Conservation (phyloP, 192 early-diverging fungal genomes). For the Backusella morwellensis region DNA sequence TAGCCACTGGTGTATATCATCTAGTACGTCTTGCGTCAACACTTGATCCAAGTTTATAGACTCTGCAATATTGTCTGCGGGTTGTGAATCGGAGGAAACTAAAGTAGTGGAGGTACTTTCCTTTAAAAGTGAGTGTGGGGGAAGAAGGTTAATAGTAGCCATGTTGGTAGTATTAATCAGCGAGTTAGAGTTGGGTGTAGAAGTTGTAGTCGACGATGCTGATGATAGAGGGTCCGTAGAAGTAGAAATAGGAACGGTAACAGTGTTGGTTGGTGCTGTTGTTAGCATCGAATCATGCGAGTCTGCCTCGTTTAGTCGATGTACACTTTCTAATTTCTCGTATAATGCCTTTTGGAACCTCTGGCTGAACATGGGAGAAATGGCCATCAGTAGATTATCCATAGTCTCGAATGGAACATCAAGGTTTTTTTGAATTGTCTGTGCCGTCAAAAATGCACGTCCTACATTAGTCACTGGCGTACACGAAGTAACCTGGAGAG, state of each 20-base stretch:
- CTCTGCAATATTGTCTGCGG: background rate
- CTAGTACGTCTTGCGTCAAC: background rate
- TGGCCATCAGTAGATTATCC: constrained; percentile 35
- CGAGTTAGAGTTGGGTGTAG: background rate
- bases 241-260: background rate
- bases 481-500: constrained; percentile 9
- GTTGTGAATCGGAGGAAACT: background rate
- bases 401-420: constrained; percentile 38
- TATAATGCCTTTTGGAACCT: constrained; percentile 33
- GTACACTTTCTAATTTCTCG: constrained; percentile 29
- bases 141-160: background rate
- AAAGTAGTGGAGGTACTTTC: background rate
- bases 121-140: background rate
- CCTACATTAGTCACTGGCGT: background rate
- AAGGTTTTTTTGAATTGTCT: constrained; percentile 5
- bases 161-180: background rate
- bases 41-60: constrained; percentile 4
- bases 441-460: background rate
- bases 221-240: background rate
- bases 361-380: constrained; percentile 35
- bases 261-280: background rate
- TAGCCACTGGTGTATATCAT: constrained; percentile 1
- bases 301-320: background rate
- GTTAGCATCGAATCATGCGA: background rate
- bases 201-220: background rate